Percentiles rank a stretch among this genome's conserved stretches.
phyloP scores from a whole-genome alignment of 2,329 filamentous ascomycete species.

The Fusarium nanum region DNA sequence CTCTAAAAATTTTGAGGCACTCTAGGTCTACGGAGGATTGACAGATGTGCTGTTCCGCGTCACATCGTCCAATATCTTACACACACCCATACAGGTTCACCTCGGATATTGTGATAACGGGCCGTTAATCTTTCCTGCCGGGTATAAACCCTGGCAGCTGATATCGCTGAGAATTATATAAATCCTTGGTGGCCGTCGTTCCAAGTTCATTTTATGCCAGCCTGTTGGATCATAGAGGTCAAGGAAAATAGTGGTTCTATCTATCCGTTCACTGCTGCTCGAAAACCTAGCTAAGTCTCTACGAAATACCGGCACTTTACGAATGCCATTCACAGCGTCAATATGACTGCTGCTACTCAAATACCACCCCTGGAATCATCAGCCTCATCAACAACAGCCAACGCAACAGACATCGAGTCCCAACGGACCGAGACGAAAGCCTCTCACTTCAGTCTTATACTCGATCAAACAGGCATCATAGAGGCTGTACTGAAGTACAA shows the following conservation, averaged over 20 bases:
- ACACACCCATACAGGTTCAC: conserved; percentile 1
- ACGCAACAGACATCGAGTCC: conserved; percentile 56
- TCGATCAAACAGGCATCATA: conserved; percentile 69
- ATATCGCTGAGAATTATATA: conserved; percentile 18
- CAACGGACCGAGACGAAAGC: conserved; percentile 50
- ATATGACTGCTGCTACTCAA: conserved; percentile 20
- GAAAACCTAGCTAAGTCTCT: background rate
- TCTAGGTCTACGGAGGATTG: background rate
- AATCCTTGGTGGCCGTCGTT: conserved; percentile 10
- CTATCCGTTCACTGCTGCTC: background rate
- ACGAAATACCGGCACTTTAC: background rate
- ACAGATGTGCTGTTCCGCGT: conserved; percentile 17
- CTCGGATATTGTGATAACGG: conserved; percentile 8
- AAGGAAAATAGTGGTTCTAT: background rate
- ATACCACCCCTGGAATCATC: conserved; percentile 40
- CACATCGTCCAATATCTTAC: conserved; percentile 8
- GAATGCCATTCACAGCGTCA: background rate
- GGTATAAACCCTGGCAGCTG: background rate
- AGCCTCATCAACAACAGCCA: conserved; percentile 40
- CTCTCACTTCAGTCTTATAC: conserved; percentile 64
- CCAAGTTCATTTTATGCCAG: background rate
- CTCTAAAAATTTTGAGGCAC: background rate
- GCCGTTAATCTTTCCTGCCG: conserved; percentile 27
- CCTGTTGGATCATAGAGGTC: background rate
- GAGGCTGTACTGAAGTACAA: conserved; percentile 65